Base-by-base conservation (phyloP, 169 alveolate species). In the Eimeria acervulina region DNA sequence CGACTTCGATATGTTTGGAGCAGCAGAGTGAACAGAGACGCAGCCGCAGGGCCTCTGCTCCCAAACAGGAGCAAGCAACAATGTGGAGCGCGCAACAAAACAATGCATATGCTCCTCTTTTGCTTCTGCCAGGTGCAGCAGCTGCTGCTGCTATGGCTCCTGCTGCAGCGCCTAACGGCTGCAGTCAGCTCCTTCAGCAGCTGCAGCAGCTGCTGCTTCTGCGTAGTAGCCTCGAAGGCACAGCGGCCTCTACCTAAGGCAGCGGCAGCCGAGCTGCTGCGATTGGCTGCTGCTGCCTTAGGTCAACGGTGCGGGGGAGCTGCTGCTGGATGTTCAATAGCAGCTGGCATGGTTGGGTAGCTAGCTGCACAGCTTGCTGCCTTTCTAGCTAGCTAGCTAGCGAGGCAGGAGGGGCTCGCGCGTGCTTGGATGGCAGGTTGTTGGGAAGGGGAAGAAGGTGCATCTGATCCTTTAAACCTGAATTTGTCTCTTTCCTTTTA, bases 1-100 rank as follows among this genome's bases (percentile, higher is more conserved):
- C n/a, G 90, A 81, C 42, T 81, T 81, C 13, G 90, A 81, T 81
- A 81, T 81, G 38, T 81, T 81, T 51, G 90, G 90, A 26, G 80
- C 80, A 26, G 80, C 80, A 68, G 42, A 68, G 2, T 68, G 40
- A 68, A 3, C 7, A n/a, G 42, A 33, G 44, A 68, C 19, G 42
- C 36, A 19, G 87, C 13, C 47, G 59, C 63, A 38, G 51, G 51
- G 80, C 80, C 42, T 36, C 23, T 28, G 80, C 74, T 5, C 74
- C 31, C 5, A 63, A n/a, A 23, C 8, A 17, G 15, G 10, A 17
- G 74, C 36, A 17, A 63, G 74, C 74, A 63, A n/a, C n/a, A 63
- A n/a, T n/a, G n/a, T n/a, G n/a, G n/a, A n/a, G n/a, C n/a, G n/a
- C n/a, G n/a, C n/a, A n/a, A n/a, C n/a, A n/a, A n/a, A n/a, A n/a